A percentile compares a stretch with the other conserved stretches of the same genome.
Evolutionary conservation across 2,329 filamentous ascomycete species (phyloP).

Genomic region (Colletotrichum sp.): DNA sequence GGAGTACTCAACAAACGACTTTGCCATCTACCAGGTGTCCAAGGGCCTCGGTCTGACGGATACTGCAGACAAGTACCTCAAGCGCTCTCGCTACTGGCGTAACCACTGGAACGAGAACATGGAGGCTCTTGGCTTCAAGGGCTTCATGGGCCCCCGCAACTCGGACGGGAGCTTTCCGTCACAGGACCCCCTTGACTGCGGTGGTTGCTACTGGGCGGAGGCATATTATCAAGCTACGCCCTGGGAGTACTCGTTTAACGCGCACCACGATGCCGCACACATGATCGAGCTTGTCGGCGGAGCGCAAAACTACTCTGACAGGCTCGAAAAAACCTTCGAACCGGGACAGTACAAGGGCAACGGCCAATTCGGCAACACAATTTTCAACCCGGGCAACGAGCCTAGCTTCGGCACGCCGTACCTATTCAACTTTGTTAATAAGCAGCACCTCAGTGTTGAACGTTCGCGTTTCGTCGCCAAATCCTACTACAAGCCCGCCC

Average conservation of each 20-base stretch:
- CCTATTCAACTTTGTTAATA: constrained; percentile 70
- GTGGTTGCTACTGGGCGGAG: constrained; percentile 71
- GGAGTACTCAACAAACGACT: constrained; percentile 75
- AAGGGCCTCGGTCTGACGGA: constrained; percentile 54
- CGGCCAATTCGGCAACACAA: constrained; percentile 53
- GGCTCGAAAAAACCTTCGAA: constrained; percentile 67
- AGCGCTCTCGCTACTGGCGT: constrained; percentile 70
- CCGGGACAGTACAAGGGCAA: constrained; percentile 47
- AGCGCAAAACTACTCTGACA: constrained; percentile 54
- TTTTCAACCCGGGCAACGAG: constrained; percentile 74
- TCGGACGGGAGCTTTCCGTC: constrained; percentile 51
- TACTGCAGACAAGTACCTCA: constrained; percentile 64
- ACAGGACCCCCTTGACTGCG: constrained; percentile 64
- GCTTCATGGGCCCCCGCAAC: constrained; percentile 69
- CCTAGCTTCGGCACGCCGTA: constrained; percentile 72
- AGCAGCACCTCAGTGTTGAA: constrained; percentile 65
- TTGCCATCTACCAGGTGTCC: constrained; percentile 69
- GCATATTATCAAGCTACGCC: constrained; percentile 62
- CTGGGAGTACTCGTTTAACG: constrained; percentile 72
- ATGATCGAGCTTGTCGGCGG: constrained; percentile 64
- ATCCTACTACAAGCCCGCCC: constrained; percentile 60
- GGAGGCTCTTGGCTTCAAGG: constrained; percentile 63
- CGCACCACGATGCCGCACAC: constrained; percentile 67
- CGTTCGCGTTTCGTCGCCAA: constrained; percentile 65
- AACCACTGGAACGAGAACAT: constrained; percentile 72